phyloP scores from a whole-genome alignment of 164 flowering plant genomes.

The Stephania yunnanensis region DNA sequence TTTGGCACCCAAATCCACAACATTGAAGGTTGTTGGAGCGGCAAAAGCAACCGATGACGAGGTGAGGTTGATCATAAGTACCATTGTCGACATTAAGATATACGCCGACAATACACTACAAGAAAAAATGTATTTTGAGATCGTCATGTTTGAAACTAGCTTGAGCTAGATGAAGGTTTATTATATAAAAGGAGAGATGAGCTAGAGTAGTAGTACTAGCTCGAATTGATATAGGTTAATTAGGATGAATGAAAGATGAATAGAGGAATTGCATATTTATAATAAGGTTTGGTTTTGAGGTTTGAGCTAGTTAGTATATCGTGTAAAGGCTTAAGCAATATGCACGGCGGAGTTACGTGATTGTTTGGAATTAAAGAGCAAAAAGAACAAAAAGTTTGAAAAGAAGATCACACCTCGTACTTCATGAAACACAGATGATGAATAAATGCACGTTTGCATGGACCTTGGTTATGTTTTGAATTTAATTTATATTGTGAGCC shows the following conservation, averaged over 20 bases:
- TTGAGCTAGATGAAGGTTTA: not conserved
- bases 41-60: not conserved
- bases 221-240: not conserved
- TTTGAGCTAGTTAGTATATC: not conserved
- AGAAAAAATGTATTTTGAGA: not conserved
- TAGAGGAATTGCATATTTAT: not conserved
- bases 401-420: not conserved
- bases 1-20: constrained; percentile 7
- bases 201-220: not conserved
- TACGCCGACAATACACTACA: not conserved
- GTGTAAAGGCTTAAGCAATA: not conserved
- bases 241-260: not conserved
- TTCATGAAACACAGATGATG: not conserved
- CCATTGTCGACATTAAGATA: not conserved
- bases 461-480: not conserved
- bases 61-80: too few relatives aligned
- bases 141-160: not conserved
- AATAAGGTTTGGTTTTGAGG: not conserved
- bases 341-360: not conserved
- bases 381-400: not conserved
- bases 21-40: constrained; percentile 2
- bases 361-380: not conserved
- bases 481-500: not conserved
- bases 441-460: not conserved
- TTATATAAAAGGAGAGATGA: not conserved